These are phyloP conservation scores for Cicer cuneatum DNA, from an alignment of 306 rosid species.

Conservation along the genomic window DNA sequence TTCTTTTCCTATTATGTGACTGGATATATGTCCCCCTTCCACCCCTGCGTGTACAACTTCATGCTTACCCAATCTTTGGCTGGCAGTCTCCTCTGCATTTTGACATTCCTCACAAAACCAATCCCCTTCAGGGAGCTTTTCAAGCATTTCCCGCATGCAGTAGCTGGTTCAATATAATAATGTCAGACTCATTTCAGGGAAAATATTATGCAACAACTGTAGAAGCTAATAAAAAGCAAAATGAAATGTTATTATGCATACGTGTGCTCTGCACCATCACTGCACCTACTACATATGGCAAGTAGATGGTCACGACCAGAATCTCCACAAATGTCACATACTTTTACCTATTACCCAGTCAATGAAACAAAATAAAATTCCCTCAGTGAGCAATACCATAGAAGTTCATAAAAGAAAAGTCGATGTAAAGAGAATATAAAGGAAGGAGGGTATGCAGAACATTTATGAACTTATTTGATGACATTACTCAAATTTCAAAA, in stretches of 20 bases:
- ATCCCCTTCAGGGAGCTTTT: slow-evolving; percentile 74
- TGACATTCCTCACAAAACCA: slow-evolving; percentile 97
- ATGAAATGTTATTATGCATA: slow-evolving; percentile 51
- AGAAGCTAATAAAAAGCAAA: slow-evolving; percentile 7
- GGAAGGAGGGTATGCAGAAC: slow-evolving; percentile 10
- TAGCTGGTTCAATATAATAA: slow-evolving; percentile 62
- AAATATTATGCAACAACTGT: slow-evolving; percentile 31
- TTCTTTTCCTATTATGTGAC: background rate
- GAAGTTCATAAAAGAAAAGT: slow-evolving; percentile 34
- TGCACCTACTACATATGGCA: slow-evolving; percentile 88
- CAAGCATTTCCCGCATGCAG: slow-evolving; percentile 89
- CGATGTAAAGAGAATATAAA: background rate
- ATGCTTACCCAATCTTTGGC: slow-evolving; percentile 67
- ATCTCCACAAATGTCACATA: slow-evolving; percentile 98
- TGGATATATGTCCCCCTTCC: too few relatives aligned
- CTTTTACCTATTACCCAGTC: slow-evolving; percentile 71
- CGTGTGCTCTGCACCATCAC: slow-evolving; percentile 99
- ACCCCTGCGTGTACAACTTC: background rate
- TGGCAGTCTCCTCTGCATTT: slow-evolving; percentile 59
- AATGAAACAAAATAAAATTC: background rate
- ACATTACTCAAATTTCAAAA: slow-evolving; percentile 16
- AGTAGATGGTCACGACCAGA: slow-evolving; percentile 89
- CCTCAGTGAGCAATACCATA: slow-evolving; percentile 26
- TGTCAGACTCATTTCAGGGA: slow-evolving; percentile 37
- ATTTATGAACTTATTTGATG: slow-evolving; percentile 25